These are phyloP conservation scores for Colletotrichum brevisporum DNA, from an alignment of 2,329 filamentous ascomycete genomes.

Conservation along the genomic window DNA sequence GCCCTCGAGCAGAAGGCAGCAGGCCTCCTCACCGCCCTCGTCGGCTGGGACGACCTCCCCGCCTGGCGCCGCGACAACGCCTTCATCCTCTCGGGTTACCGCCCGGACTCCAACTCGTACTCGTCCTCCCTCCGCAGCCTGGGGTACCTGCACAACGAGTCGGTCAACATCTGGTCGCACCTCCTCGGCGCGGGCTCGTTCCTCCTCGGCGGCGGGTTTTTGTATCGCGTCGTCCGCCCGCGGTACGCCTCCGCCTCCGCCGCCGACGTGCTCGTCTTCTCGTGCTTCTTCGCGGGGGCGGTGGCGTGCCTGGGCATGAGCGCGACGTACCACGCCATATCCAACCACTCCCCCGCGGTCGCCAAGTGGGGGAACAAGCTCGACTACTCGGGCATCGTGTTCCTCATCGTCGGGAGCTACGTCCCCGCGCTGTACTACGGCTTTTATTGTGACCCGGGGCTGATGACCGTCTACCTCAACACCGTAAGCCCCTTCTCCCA, in stretches of 20 bases:
- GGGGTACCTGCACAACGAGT: constrained; percentile 72
- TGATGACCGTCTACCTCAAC: constrained; percentile 81
- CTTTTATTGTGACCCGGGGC: constrained; percentile 77
- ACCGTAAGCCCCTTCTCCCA: constrained; percentile 67
- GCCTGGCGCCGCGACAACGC: constrained; percentile 72
- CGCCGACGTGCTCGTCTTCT: constrained; percentile 79
- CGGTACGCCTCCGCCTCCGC: constrained; percentile 75
- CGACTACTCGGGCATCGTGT: constrained; percentile 95
- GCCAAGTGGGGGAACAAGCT: constrained; percentile 90
- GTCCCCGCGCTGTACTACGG: constrained; percentile 91
- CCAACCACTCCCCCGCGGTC: constrained; percentile 85
- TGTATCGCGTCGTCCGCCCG: constrained; percentile 72
- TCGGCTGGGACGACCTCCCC: constrained; percentile 72
- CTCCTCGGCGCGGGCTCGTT: constrained; percentile 76
- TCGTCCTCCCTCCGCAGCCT: constrained; percentile 61
- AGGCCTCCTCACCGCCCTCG: constrained; percentile 52
- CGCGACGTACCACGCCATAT: constrained; percentile 86
- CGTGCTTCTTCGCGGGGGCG: constrained; percentile 84
- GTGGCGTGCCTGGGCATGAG: constrained; percentile 83
- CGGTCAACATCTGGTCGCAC: constrained; percentile 75
- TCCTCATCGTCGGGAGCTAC: constrained; percentile 91
- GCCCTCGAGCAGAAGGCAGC: constrained; percentile 57
- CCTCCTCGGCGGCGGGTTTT: constrained; percentile 61
- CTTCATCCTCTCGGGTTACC: constrained; percentile 69
- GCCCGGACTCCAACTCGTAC: constrained; percentile 65